Percentiles rank a stretch among this genome's conserved stretches.
phyloP scores from a whole-genome alignment of 306 rosid species.

The Geum urbanum region DNA sequence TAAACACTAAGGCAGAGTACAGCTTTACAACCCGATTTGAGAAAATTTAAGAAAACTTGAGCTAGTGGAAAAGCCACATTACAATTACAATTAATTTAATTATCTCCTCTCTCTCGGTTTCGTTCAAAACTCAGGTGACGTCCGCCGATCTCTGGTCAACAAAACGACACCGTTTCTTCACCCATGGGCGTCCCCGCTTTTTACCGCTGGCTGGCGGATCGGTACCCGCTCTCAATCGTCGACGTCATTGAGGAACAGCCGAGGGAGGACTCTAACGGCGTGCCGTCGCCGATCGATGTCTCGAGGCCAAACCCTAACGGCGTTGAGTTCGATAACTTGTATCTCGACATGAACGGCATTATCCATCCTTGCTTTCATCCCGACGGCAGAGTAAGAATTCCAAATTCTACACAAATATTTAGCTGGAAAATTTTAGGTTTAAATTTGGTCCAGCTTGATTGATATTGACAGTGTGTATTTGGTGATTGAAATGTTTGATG shows the following conservation, averaged over 20 bases:
- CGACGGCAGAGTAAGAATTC: constrained; percentile 64
- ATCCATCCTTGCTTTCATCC: constrained; percentile 98
- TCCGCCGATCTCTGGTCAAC: constrained; percentile 22
- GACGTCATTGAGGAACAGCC: constrained; percentile 78
- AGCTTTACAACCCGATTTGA: too few relatives aligned
- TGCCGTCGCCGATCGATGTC: constrained; percentile 38
- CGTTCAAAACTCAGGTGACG: background rate
- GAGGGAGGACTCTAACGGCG: constrained; percentile 27
- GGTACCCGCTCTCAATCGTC: constrained; percentile 70
- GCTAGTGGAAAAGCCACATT: too few relatives aligned
- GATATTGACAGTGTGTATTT: too few relatives aligned
- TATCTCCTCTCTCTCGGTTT: background rate
- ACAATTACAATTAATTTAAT: too few relatives aligned
- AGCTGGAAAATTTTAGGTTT: background rate
- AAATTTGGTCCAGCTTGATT: background rate
- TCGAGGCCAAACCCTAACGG: constrained; percentile 90
- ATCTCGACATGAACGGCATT: constrained; percentile 91
- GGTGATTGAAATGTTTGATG: too few relatives aligned
- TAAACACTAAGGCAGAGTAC: too few relatives aligned
- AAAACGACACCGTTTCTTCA: constrained; percentile 32
- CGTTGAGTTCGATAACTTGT: constrained; percentile 83
- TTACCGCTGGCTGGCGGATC: constrained; percentile 98
- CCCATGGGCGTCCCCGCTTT: constrained; percentile 95
- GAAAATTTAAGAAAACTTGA: too few relatives aligned
- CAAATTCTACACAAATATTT: background rate